Evolutionary conservation across 305 asterid genomes (phyloP).

Genomic region (Fraxinus platypoda): DNA sequence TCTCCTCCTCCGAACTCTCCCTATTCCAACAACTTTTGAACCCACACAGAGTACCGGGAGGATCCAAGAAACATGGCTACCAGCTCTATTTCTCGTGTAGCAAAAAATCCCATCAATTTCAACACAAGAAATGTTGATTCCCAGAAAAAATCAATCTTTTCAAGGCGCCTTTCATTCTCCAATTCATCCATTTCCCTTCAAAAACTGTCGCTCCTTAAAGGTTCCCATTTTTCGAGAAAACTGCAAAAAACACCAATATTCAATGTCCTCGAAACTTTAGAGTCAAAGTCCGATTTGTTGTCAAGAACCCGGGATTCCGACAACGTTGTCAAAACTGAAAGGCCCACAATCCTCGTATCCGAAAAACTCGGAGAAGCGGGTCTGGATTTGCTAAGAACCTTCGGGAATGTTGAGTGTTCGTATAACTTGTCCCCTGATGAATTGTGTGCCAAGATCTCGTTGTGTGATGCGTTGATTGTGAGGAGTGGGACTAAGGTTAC

Average conservation of each 20-base stretch:
- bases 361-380: constrained; percentile 98
- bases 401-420: constrained; percentile 62
- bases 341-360: constrained; percentile 83
- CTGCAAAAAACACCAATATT: background rate
- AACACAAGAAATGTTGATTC: background rate
- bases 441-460: constrained; percentile 63
- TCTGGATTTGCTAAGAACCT: constrained; percentile 54
- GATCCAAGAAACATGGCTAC: background rate
- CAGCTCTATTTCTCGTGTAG: background rate
- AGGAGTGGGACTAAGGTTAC: constrained; percentile 96
- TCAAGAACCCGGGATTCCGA: constrained; percentile 35
- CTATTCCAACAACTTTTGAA: background rate
- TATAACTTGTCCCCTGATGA: constrained; percentile 70
- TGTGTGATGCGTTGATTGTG: constrained; percentile 78
- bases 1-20: background rate
- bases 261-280: constrained; percentile 43
- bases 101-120: background rate
- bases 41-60: background rate
- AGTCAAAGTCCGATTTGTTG: constrained; percentile 30
- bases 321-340: constrained; percentile 28
- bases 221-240: background rate
- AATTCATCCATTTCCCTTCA: background rate
- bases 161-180: background rate
- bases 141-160: background rate
- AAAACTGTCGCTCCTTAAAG: background rate